Evolutionary conservation across 129 eudicot genomes (phyloP), one percentile per base, ranked within the genome.

Genomic region (Dittrichia graveolens): DNA sequence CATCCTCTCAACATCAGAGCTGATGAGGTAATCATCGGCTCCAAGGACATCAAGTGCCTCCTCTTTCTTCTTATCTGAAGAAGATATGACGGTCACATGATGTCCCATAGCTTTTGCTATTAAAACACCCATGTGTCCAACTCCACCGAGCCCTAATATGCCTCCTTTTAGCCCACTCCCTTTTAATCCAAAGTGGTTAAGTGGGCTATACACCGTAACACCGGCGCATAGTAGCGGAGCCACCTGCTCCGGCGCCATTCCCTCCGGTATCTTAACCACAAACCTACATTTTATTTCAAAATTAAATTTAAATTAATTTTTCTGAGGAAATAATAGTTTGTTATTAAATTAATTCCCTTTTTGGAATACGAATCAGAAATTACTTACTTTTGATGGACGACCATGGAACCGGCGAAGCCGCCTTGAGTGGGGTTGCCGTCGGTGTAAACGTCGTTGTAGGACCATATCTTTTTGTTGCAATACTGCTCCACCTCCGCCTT

Each of bases 341-440:
- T 24, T 24, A 0, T 24, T 24, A 2, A 24, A 24, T 24, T 24
- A 24, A 24, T 0, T 24, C 2, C 31, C 31, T 24, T 24, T 24
- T 24, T 40, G 3, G 34, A 64, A 8, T 64, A 8, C 12, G 0
- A 8, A 62, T n/a, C 0, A 4, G 8, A 44, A 40, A 75, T 80
- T 83, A 90, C 99, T 90, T 94, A 94, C 99, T 90, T 94, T 60
- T 94, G 99, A 77, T 94, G 78, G 71, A 88, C 93, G 38, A 90
- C 83, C 91, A 84, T 90, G 62, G 84, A 61, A 40, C 70, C 67
- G 58, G 97, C 90, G 56, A 94, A 94, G 46, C 99, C 99, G 4
- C 99, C 99, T 81, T 94, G 99, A 9, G 99, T 94, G 52, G 97
- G 96, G 9, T 79, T 86, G 61, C 99, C 99, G 75, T 94, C 99